Conservation (phyloP, 495 filamentous ascomycete species). For the Physcia stellaris region DNA sequence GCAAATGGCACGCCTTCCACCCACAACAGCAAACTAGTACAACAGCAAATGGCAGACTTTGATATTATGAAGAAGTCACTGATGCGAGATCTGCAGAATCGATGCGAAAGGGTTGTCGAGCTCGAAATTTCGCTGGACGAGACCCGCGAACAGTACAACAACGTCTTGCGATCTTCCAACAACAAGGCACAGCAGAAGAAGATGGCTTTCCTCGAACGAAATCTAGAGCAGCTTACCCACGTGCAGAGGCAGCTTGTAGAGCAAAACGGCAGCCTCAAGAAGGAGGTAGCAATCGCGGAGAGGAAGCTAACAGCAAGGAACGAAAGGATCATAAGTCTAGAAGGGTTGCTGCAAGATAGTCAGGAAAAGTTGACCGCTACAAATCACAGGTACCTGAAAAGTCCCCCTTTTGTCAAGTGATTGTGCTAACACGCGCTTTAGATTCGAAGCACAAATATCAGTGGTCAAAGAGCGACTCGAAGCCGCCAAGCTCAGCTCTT, state of each 20-base stretch:
- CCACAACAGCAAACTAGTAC: slow-evolving; percentile 79
- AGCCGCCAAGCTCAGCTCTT: slow-evolving; percentile 73
- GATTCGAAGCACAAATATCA: slow-evolving; percentile 92
- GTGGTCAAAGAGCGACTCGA: slow-evolving; percentile 96
- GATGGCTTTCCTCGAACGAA: slow-evolving; percentile 98
- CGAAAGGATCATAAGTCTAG: slow-evolving; percentile 87
- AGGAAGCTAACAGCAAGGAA: slow-evolving; percentile 91
- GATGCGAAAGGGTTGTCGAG: slow-evolving; percentile 94
- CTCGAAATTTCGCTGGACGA: slow-evolving; percentile 94
- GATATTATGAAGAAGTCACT: slow-evolving; percentile 99
- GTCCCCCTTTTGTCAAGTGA: too few species aligned
- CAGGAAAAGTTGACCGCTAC: slow-evolving; percentile 94
- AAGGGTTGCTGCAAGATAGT: slow-evolving; percentile 84
- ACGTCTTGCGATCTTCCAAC: slow-evolving; percentile 87
- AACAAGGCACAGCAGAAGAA: slow-evolving; percentile 99
- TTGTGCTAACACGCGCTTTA: slow-evolving; percentile 22
- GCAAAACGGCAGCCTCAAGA: slow-evolving; percentile 91
- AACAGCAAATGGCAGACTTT: slow-evolving; percentile 95
- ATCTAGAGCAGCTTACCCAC: slow-evolving; percentile 91
- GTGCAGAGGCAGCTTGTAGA: slow-evolving; percentile 96
- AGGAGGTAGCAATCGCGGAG: slow-evolving; percentile 97
- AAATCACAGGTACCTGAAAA: slow-evolving; percentile 69
- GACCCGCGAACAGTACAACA: slow-evolving; percentile 97
- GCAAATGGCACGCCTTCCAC: slow-evolving; percentile 38
- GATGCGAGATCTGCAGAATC: slow-evolving; percentile 96